Evolutionary conservation across 2,329 filamentous ascomycete genomes (phyloP), one percentile per base, ranked within the genome.

Genomic region (Hypoxylon sp.): DNA sequence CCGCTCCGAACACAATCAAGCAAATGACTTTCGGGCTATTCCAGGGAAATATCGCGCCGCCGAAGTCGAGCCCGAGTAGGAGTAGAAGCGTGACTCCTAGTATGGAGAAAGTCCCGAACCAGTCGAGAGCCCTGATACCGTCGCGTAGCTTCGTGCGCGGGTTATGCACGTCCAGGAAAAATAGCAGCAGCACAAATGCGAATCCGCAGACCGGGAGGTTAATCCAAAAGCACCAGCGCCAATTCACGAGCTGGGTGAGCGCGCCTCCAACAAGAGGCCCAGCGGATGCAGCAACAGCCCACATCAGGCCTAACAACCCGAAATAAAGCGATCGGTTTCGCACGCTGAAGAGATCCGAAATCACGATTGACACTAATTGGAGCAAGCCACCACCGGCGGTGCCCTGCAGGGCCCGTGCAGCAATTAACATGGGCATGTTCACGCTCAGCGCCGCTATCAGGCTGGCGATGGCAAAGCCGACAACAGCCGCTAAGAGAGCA

Each of bases 61-160:
- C 82, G 75, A 79, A 83, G 65, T 83, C 81, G 2, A 83, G 72
- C 2, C 81, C 81, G 2, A 83, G 77, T 40, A 83, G 74, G 22
- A 80, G 72, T 73, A 77, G 66, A 73, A 83, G 49, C 75, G 79
- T 70, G 69, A 76, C 66, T 69, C 73, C 70, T 73, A 84, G 77
- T 8, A 84, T 73, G 33, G 81, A 75, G 31, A 79, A 71, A 0
- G 77, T 77, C 1, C 82, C 82, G 0, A 78, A 68, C 30, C 81
- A 74, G 68, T 84, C 82, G 4, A 83, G 77, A 0, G 86, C 86
- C 69, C 85, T 86, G 13, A 90, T 74, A 1, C 88, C 88, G 3
- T 73, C 72, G 54, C 63, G 14, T 17, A 73, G 33, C 56, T 62
- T 71, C 2, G 88, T 89, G 68, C 82, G 78, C 46, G 82, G 79